These are phyloP conservation scores for Pharnaceum exiguum DNA, from an alignment of 148 eudicot genomes.

Conservation along the genomic window DNA sequence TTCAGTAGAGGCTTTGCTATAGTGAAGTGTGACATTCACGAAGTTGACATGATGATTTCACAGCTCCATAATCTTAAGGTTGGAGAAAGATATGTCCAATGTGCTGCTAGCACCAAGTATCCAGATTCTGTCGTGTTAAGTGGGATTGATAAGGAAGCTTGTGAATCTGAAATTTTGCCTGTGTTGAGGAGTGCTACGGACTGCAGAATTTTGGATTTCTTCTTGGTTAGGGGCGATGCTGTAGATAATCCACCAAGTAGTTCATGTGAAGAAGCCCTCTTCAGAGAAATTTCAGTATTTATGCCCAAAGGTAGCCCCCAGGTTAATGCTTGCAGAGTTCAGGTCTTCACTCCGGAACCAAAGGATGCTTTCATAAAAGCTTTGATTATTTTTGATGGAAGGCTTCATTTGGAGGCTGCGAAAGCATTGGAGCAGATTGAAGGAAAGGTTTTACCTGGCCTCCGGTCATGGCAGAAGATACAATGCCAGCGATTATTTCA, in stretches of 20 bases:
- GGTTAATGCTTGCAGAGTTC: conserved; percentile 51
- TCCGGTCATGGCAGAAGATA: conserved; percentile 83
- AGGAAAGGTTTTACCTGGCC: conserved; percentile 77
- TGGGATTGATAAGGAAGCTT: conserved; percentile 55
- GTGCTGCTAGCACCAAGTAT: conserved; percentile 34
- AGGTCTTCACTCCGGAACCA: conserved; percentile 63
- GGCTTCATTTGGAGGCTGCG: conserved; percentile 91
- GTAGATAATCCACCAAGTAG: conserved; percentile 49
- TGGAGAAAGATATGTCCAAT: conserved; percentile 41
- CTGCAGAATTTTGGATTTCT: conserved; percentile 48
- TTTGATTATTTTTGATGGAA: conserved; percentile 67
- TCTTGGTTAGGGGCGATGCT: conserved; percentile 54
- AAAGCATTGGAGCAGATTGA: conserved; percentile 87
- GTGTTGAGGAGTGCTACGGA: conserved; percentile 48
- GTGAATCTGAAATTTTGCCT: conserved; percentile 57
- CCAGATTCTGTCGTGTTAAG: conserved; percentile 40
- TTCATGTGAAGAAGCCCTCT: conserved; percentile 66
- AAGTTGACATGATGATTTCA: conserved; percentile 40
- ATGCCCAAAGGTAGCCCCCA: conserved; percentile 65
- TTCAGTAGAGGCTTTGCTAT: conserved; percentile 62
- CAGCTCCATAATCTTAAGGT: conserved; percentile 49
- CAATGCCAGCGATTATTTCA: conserved; percentile 65
- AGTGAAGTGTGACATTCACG: conserved; percentile 48
- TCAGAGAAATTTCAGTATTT: conserved; percentile 60
- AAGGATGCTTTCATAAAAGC: conserved; percentile 63